phyloP scores from a whole-genome alignment of 768 basidiomycete genomes.

The Lactarius indigo region DNA sequence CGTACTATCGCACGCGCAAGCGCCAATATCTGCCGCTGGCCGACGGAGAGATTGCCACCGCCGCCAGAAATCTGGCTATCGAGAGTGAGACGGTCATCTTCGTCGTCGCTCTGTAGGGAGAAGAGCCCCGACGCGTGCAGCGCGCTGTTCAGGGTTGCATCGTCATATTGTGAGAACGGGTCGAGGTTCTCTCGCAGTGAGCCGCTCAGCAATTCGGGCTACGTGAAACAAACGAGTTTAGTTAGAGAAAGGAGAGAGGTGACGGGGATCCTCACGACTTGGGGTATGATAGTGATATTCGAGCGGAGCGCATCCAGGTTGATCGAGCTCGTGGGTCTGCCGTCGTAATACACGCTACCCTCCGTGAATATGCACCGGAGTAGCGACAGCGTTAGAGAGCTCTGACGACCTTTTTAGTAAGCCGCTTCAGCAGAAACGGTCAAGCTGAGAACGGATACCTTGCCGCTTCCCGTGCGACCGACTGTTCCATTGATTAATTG shows the following conservation, averaged over 20 bases:
- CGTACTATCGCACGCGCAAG: conserved; percentile 57
- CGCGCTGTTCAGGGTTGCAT: conserved; percentile 47
- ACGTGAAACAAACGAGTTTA: not conserved
- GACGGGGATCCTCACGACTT: conserved; percentile 38
- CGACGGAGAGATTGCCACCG: conserved; percentile 48
- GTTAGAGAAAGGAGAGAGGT: not conserved
- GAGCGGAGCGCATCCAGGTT: conserved; percentile 52
- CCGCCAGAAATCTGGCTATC: conserved; percentile 44
- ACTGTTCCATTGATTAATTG: conserved; percentile 35
- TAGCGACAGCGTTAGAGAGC: conserved; percentile 49
- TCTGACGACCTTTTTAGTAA: conserved; percentile 29
- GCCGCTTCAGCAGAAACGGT: conserved; percentile 3
- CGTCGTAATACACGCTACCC: conserved; percentile 52
- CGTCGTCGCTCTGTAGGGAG: conserved; percentile 37
- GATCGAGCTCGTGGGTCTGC: conserved; percentile 40
- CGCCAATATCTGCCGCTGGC: conserved; percentile 57
- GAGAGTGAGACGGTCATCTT: conserved; percentile 39
- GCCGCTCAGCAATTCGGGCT: conserved; percentile 53
- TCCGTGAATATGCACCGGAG: conserved; percentile 52
- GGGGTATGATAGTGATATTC: conserved; percentile 58
- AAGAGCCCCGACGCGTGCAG: conserved; percentile 47
- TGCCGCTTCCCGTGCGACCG: conserved; percentile 58
- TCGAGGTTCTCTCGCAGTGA: conserved; percentile 56
- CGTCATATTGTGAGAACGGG: conserved; percentile 54
- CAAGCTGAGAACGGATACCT: conserved; percentile 29